Evolutionary conservation across 1,284 basidiomycete genomes (phyloP).

Genomic region (Earliella scabrosa): DNA sequence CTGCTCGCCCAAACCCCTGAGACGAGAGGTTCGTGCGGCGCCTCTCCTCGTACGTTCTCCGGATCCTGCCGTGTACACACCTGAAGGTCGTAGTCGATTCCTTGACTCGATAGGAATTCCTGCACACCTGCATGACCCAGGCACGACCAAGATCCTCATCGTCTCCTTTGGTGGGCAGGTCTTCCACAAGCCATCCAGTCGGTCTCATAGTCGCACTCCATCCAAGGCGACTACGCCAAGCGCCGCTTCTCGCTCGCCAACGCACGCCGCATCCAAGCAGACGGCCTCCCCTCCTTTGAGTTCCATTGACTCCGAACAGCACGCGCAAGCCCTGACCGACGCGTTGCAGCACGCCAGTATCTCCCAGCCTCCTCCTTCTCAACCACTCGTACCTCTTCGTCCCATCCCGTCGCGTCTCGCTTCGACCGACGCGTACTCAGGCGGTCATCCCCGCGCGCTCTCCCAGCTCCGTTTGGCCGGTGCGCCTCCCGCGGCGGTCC

Average conservation of each 20-base stretch:
- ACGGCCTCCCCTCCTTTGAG: too few species aligned
- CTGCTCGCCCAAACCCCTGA: conserved; percentile 35
- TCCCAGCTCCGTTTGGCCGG: conserved; percentile 46
- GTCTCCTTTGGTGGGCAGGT: conserved; percentile 82
- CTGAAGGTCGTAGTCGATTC: conserved; percentile 53
- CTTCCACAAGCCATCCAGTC: conserved; percentile 61
- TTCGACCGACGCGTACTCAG: conserved; percentile 5
- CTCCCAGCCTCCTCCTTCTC: background rate
- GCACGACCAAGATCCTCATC: conserved; percentile 61
- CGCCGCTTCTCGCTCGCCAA: too few species aligned
- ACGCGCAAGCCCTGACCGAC: conserved; percentile 25
- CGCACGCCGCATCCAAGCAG: too few species aligned
- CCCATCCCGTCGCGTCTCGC: background rate
- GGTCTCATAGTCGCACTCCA: conserved; percentile 28
- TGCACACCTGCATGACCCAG: conserved; percentile 46
- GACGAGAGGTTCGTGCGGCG: conserved; percentile 52
- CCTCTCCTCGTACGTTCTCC: conserved; percentile 70
- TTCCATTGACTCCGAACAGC: conserved; percentile 9
- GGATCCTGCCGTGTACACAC: conserved; percentile 50
- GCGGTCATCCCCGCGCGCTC: conserved; percentile 13
- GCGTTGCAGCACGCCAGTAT: conserved; percentile 23
- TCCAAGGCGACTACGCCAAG: conserved; percentile 22
- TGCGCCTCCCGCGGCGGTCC: conserved; percentile 44
- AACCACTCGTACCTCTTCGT: background rate
- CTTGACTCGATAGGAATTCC: conserved; percentile 66